Conservation (phyloP, 257 asterid species). For the Solanum virginianum region DNA sequence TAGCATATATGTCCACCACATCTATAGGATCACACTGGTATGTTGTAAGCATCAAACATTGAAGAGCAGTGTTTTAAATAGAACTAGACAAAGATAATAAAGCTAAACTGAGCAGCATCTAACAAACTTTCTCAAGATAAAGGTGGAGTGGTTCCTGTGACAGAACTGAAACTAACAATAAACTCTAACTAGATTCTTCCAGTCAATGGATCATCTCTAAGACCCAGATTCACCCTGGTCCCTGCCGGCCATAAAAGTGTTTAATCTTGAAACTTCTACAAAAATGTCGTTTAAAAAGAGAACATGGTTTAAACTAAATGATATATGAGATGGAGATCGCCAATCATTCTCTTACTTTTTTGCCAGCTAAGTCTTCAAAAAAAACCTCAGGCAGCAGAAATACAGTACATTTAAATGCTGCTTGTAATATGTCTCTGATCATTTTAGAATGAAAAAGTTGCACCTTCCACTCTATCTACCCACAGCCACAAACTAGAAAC, state of each 20-base stretch:
- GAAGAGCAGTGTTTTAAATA: background rate
- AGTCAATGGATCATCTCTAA: background rate
- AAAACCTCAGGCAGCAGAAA: background rate
- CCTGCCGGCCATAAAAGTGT: background rate
- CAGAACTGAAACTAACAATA: background rate
- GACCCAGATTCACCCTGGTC: background rate
- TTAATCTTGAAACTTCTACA: background rate
- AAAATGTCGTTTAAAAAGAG: background rate
- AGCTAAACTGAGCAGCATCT: background rate
- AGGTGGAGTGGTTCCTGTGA: background rate
- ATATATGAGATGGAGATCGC: background rate
- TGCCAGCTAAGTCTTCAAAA: background rate
- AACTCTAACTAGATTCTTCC: background rate
- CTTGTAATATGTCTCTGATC: background rate
- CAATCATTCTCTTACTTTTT: background rate
- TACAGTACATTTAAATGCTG: background rate
- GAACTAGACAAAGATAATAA: background rate
- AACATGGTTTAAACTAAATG: background rate
- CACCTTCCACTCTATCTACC: background rate
- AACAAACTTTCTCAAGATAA: background rate
- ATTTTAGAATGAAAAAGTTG: background rate
- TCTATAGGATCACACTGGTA: background rate
- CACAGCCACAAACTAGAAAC: background rate
- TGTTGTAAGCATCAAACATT: background rate
- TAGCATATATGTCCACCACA: background rate